These are phyloP conservation scores for Penicillium sp. DNA, from an alignment of 2,329 filamentous ascomycete species.

Conservation along the genomic window DNA sequence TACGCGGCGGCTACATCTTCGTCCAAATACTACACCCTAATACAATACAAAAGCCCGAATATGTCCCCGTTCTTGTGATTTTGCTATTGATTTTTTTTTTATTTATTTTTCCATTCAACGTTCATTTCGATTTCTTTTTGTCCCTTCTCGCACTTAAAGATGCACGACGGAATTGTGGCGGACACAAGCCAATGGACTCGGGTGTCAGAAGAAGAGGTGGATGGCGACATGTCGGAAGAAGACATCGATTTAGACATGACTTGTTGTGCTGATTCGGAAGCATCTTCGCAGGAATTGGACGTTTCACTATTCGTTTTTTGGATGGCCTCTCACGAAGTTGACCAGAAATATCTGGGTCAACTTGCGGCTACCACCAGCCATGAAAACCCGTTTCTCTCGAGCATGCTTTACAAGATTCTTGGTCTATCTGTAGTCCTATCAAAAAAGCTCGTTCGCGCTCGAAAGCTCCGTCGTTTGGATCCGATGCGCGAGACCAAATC, in stretches of 20 bases:
- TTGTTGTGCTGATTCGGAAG: constrained; percentile 23
- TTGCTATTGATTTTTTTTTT: neutral
- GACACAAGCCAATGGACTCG: neutral
- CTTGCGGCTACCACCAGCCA: constrained; percentile 75
- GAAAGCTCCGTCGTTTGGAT: constrained; percentile 79
- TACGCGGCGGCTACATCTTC: constrained; percentile 12
- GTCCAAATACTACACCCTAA: neutral
- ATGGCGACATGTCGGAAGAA: neutral
- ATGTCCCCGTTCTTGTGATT: neutral
- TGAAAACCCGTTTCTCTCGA: constrained; percentile 70
- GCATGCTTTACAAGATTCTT: constrained; percentile 82
- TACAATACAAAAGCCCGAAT: constrained; percentile 2
- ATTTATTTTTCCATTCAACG: neutral
- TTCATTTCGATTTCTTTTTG: neutral
- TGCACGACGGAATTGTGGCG: neutral
- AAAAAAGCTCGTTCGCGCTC: constrained; percentile 74
- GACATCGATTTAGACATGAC: constrained; percentile 2
- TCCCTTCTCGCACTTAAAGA: neutral
- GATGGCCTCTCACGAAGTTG: constrained; percentile 96
- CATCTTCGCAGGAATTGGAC: constrained; percentile 27
- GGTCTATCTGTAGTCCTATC: constrained; percentile 87
- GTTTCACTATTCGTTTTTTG: constrained; percentile 34
- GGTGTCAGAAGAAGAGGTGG: neutral
- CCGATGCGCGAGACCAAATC: constrained; percentile 73
- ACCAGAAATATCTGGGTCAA: constrained; percentile 92